phyloP scores from a whole-genome alignment of 1,284 basidiomycete species.

The Ceratobasidium sp. region DNA sequence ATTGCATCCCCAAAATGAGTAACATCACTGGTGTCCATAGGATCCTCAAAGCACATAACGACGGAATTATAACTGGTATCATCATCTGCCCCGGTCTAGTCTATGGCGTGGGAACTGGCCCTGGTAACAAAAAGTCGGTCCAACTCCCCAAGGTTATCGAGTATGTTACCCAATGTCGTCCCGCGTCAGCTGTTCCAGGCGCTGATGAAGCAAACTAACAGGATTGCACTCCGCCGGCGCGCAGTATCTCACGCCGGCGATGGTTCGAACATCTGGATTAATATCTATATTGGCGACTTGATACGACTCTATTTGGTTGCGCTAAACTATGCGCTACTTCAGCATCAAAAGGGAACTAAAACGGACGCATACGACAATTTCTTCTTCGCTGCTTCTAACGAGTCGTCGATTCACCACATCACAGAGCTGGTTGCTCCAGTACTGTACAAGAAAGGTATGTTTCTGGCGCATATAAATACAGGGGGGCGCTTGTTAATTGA shows the following conservation, averaged over 20 bases:
- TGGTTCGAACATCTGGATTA: constrained; percentile 25
- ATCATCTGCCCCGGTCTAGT: constrained; percentile 17
- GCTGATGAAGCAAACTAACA: not conserved
- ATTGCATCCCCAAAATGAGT: not conserved
- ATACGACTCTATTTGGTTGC: constrained; percentile 14
- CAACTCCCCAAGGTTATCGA: constrained; percentile 11
- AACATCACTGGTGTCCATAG: not conserved
- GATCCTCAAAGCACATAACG: constrained; percentile 16
- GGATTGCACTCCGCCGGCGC: constrained; percentile 12
- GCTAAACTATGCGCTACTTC: not conserved
- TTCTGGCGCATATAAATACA: not conserved
- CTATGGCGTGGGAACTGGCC: constrained; percentile 16
- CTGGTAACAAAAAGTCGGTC: constrained; percentile 16
- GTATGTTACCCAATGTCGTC: not conserved
- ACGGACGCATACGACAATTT: constrained; percentile 28
- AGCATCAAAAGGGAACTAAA: constrained; percentile 5
- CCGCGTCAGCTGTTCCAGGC: not conserved
- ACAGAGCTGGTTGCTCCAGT: constrained; percentile 13
- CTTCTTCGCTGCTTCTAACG: constrained; percentile 22
- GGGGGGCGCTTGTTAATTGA: not conserved
- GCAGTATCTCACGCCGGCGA: constrained; percentile 15
- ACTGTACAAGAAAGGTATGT: constrained; percentile 23
- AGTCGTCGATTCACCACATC: constrained; percentile 1
- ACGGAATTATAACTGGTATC: not conserved
- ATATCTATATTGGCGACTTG: not conserved